A percentile compares a stretch with the other conserved stretches of the same genome.
phyloP scores from a whole-genome alignment of 139 green algal genomes.

The Tetradesmus lagerheimii region DNA sequence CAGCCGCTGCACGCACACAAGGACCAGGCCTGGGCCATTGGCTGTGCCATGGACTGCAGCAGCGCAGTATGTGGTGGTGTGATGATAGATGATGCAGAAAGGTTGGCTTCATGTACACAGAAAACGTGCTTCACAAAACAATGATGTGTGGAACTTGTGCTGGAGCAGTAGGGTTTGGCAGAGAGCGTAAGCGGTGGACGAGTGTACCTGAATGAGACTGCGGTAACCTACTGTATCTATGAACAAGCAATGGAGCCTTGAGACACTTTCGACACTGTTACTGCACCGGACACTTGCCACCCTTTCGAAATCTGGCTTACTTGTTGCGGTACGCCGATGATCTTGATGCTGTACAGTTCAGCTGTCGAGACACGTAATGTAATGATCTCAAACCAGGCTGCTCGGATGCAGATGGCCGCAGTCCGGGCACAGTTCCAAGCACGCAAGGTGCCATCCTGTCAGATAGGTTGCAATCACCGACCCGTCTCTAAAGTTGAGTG shows the following conservation, averaged over 20 bases:
- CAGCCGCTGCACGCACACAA: neutral
- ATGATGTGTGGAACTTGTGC: neutral
- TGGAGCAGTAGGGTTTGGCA: neutral
- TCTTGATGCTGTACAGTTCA: neutral
- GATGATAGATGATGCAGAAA: neutral
- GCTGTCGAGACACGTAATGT: neutral
- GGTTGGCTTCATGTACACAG: neutral
- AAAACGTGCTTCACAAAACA: neutral
- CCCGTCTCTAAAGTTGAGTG: neutral
- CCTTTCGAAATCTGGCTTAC: neutral
- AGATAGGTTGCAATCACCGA: neutral
- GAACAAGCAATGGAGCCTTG: too few species aligned
- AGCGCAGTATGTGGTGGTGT: neutral
- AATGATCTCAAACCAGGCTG: neutral
- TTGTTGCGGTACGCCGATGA: neutral
- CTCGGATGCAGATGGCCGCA: neutral
- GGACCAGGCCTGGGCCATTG: neutral
- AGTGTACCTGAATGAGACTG: too few species aligned
- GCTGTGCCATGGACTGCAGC: neutral
- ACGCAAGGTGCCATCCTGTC: neutral
- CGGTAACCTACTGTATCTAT: too few species aligned
- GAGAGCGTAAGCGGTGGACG: neutral
- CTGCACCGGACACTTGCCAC: neutral
- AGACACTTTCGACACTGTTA: neutral
- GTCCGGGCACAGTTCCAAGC: neutral